These are phyloP conservation scores for Penicillium arizonense DNA, from an alignment of 495 filamentous ascomycete genomes.

Conservation along the genomic window DNA sequence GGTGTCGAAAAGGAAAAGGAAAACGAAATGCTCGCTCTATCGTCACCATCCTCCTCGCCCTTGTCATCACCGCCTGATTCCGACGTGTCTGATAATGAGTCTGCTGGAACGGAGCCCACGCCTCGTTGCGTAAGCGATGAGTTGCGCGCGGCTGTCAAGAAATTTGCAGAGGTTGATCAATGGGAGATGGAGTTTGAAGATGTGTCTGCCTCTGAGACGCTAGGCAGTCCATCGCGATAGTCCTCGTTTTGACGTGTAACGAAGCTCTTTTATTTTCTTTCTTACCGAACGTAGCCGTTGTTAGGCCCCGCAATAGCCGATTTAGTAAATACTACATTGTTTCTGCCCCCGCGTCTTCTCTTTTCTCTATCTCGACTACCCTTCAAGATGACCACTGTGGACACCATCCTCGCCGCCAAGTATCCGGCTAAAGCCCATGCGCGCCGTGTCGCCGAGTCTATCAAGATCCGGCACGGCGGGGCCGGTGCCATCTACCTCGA, in stretches of 20 bases:
- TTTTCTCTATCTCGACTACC: not conserved
- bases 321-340: not conserved
- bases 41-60: slow-evolving; percentile 38
- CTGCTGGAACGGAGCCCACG: slow-evolving; percentile 6
- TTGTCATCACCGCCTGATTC: slow-evolving; percentile 41
- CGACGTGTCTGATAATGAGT: slow-evolving; percentile 30
- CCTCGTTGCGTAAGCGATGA: slow-evolving; percentile 35
- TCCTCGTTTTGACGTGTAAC: slow-evolving; percentile 14
- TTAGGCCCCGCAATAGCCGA: slow-evolving; percentile 13
- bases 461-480: slow-evolving; percentile 40
- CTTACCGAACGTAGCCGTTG: slow-evolving; percentile 8
- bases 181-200: slow-evolving; percentile 77
- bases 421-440: slow-evolving; percentile 96
- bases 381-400: slow-evolving; percentile 33
- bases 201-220: slow-evolving; percentile 32
- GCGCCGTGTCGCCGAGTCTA: slow-evolving; percentile 73
- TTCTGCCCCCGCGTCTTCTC: slow-evolving; percentile 2
- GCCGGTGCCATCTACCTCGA: slow-evolving; percentile 73
- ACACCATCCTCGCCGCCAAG: slow-evolving; percentile 62
- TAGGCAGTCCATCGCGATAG: slow-evolving; percentile 10
- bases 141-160: slow-evolving; percentile 39
- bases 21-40: slow-evolving; percentile 8
- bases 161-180: slow-evolving; percentile 67
- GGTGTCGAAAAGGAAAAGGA: slow-evolving; percentile 34
- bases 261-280: not conserved